These are phyloP conservation scores for Chlamydomonas sphaeroides DNA, from an alignment of 139 green algal species.

Conservation along the genomic window DNA sequence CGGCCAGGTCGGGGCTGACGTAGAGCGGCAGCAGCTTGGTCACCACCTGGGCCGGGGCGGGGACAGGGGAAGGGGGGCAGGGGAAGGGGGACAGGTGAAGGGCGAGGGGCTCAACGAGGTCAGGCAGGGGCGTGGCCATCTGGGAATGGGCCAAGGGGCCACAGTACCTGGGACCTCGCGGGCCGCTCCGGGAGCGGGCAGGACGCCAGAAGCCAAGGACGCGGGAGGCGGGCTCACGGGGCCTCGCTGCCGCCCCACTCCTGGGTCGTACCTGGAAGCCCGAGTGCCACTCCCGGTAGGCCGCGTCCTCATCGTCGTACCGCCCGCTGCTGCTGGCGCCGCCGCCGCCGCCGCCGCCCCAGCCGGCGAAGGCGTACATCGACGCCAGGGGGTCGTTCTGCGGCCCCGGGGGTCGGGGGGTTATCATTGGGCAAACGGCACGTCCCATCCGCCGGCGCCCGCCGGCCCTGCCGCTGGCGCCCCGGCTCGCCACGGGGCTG, in stretches of 20 bases:
- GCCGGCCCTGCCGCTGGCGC: too few species aligned
- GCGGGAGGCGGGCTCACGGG: too few species aligned
- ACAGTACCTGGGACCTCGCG: too few species aligned
- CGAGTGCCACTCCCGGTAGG: constrained; percentile 70
- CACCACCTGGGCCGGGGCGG: constrained; percentile 53
- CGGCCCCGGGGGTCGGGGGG: neutral
- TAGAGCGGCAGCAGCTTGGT: constrained; percentile 64
- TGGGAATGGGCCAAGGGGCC: too few species aligned
- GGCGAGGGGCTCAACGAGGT: too few species aligned
- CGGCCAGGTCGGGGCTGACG: constrained; percentile 64
- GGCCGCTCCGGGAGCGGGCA: too few species aligned
- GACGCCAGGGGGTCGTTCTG: too few species aligned
- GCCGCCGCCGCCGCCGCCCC: neutral
- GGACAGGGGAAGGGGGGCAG: neutral
- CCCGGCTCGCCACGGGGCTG: too few species aligned
- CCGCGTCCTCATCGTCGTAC: constrained; percentile 31
- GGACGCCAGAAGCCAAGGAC: too few species aligned
- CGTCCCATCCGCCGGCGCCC: too few species aligned
- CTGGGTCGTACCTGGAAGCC: constrained; percentile 57
- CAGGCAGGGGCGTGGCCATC: neutral
- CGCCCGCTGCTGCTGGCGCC: neutral
- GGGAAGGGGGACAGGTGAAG: neutral
- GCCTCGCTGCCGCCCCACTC: neutral
- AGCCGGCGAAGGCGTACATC: too few species aligned
- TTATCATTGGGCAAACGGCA: too few species aligned